Evolutionary conservation across 345 rosid genomes (phyloP), one percentile per base, ranked within the genome.

Genomic region (Reutealis trisperma): DNA sequence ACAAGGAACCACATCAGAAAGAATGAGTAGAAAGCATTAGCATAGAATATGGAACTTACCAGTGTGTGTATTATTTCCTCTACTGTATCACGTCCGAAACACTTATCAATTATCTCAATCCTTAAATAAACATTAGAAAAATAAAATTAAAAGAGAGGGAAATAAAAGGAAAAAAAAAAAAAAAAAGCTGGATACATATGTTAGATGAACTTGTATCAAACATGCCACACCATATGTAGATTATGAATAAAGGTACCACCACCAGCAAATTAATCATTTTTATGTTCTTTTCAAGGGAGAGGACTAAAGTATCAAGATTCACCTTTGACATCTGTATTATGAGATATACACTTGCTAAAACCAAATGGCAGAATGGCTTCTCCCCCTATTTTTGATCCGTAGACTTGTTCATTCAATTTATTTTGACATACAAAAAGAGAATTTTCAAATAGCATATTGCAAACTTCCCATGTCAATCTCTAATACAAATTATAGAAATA

Each of bases 41-140:
- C 22, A 69, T 30, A 41, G 34, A 45, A 60, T 71, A 13, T 57
- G 76, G 73, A 63, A 73, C 94, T 83, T 80, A 96, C 98, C 93
- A 92, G 71, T 64, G 94, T 93, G 72, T 89, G 88, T 67, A 89
- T 80, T 74, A 96, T 96, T 86, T 96, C 97, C 83, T 93, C 97
- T 27, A 93, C 86, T 32, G 97, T 89, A 80, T 92, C 98, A 70
- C 87, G 93, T 75, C 94, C 67, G 74, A 96, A 92, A 79, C 94
- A 93, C 80, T 82, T 91, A 87, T 96, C 98, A 24, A 96, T 89
- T 73, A 78, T 75, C 78, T 90, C 90, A 55, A 92, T 85, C 96
- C 98, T 92, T 88, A 76, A 84, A 73, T 3, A 37, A 37, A 37
- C 6, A 37, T 5, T 4, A 37, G 41, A 37, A 37, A 37, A 6